Base-by-base conservation (phyloP, 2,329 filamentous ascomycete species). In the Arthroderma sp. region DNA sequence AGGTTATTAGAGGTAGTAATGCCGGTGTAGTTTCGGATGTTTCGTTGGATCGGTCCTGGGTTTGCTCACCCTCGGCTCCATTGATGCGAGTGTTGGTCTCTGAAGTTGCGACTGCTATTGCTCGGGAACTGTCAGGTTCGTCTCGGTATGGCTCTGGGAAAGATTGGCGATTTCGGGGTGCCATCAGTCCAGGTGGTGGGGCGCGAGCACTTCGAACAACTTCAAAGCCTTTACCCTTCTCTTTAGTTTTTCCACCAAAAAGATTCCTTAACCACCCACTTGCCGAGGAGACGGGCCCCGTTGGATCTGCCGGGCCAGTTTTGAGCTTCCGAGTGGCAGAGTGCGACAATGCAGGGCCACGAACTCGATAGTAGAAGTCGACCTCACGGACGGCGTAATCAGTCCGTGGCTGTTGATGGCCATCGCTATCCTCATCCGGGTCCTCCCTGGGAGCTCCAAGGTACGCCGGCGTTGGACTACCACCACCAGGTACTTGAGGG, bases 171-270 rank as follows among this genome's bases (percentile, higher is more conserved):
- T 72, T 57, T 62, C 70, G 52, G 38, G 15, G 15, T 22, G 15
- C 15, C 66, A 65, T 59, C 50, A 73, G 74, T 70, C 86, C 83
- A 47, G 81, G 80, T 5, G 83, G 82, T 2, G 87, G 87, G 69
- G 91, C 87, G 45, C 88, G 77, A 5, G 86, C 78, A 59, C 88
- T 95, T 56, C 91, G 73, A 10, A 98, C 89, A 4, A 98, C 91
- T 61, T 96, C 91, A 54, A 98, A 98, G 0, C 91, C 91, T 64
- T 96, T 96, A 52, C 82, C 82, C 64, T 93, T 94, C 53, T 95
- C 89, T 59, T 94, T 95, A 5, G 80, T 86, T 66, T 93, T 94
- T 10, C 82, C 83, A 8, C 80, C 81, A 47, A 94, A 76, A 4
- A 94, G 59, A 43, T 73, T 76, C 54, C 85, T 82, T 62, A 96